phyloP scores from a whole-genome alignment of 176 grass and related monocot species.

The Lolium multiflorum region DNA sequence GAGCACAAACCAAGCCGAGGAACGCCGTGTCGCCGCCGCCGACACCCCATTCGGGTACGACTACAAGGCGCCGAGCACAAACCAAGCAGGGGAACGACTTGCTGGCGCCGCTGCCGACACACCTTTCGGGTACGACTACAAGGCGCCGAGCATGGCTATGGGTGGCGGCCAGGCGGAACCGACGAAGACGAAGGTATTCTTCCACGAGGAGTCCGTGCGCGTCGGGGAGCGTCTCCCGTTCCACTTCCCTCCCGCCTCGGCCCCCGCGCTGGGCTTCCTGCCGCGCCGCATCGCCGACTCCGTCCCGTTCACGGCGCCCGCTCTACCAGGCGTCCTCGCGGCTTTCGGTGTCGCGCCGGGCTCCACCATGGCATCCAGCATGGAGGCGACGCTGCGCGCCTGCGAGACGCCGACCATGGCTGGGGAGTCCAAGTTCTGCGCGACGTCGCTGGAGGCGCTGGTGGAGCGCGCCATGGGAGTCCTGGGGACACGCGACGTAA shows the following conservation, averaged over 20 bases:
- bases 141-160: too few relatives aligned
- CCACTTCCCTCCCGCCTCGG: slow-evolving; percentile 35
- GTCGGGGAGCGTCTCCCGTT: slow-evolving; percentile 45
- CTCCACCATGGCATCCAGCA: not conserved
- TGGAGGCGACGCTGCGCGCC: slow-evolving; percentile 41
- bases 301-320: slow-evolving; percentile 42
- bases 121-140: slow-evolving; percentile 3
- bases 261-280: slow-evolving; percentile 34
- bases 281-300: slow-evolving; percentile 36
- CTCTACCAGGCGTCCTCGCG: slow-evolving; percentile 29
- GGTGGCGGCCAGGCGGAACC: not conserved
- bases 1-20: not conserved
- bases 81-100: not conserved
- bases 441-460: slow-evolving; percentile 53
- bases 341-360: not conserved
- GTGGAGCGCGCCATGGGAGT: slow-evolving; percentile 42
- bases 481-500: slow-evolving; percentile 45
- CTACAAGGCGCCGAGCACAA: not conserved
- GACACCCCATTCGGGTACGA: slow-evolving; percentile 7
- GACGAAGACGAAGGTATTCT: slow-evolving; percentile 45
- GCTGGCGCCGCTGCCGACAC: not conserved
- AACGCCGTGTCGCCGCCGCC: not conserved
- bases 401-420: slow-evolving; percentile 31
- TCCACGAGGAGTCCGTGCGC: slow-evolving; percentile 54
- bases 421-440: slow-evolving; percentile 50